These are phyloP conservation scores for Davidsoniella neocaledoniae DNA, from an alignment of 2,329 filamentous ascomycete genomes.

Conservation along the genomic window DNA sequence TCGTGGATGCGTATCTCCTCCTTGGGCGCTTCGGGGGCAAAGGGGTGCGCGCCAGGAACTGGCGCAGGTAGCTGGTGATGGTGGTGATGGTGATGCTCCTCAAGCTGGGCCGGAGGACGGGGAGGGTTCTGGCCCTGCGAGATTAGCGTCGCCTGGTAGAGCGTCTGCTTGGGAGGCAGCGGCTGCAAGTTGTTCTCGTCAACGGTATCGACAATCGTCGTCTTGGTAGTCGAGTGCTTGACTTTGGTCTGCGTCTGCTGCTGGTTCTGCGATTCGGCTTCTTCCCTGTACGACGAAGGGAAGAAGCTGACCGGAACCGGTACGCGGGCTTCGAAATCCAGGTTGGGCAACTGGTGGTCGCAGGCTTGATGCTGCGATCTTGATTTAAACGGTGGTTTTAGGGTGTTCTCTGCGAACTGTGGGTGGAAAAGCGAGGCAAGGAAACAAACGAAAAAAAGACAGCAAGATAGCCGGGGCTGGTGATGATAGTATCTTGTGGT, in stretches of 20 bases:
- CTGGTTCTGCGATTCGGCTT: conserved; percentile 5
- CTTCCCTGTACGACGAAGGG: conserved; percentile 81
- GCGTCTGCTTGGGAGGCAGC: conserved; percentile 11
- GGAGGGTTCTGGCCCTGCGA: conserved; percentile 3
- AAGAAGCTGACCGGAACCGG: conserved; percentile 99
- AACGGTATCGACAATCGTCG: conserved; percentile 18
- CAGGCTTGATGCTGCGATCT: neutral
- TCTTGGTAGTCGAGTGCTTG: conserved; percentile 19
- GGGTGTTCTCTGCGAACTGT: neutral
- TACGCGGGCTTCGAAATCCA: conserved; percentile 99
- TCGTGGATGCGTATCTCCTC: conserved; percentile 10
- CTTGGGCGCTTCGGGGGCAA: neutral
- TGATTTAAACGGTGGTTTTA: neutral
- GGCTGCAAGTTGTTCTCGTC: conserved; percentile 65
- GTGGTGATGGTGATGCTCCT: conserved; percentile 7
- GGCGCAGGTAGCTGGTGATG: conserved; percentile 3
- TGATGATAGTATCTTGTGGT: neutral
- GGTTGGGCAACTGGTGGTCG: conserved; percentile 58
- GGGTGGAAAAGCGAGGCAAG: neutral
- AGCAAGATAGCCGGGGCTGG: neutral
- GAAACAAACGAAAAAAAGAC: neutral
- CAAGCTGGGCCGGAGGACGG: conserved; percentile 7
- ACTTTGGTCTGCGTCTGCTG: conserved; percentile 17
- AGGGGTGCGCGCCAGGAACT: neutral
- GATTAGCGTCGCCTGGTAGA: conserved; percentile 11